These are phyloP conservation scores for Botrytis tulipae DNA, from an alignment of 2,329 filamentous ascomycete species.

Conservation along the genomic window DNA sequence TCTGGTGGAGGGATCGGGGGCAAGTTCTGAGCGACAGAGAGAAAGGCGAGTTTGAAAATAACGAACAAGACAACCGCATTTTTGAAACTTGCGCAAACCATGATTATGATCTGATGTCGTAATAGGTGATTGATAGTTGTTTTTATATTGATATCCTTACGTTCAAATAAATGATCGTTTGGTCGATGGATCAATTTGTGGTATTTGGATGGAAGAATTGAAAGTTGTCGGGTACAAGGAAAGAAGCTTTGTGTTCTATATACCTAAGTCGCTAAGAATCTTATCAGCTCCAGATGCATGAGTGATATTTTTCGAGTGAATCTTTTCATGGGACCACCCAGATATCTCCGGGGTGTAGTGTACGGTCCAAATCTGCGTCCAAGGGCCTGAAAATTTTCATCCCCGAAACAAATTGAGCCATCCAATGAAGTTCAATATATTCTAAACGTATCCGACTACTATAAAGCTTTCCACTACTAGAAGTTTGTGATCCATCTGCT, in stretches of 20 bases:
- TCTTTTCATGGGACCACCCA: neutral
- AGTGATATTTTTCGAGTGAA: neutral
- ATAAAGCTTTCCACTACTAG: rapidly evolving
- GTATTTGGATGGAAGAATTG: neutral
- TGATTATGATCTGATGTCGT: neutral
- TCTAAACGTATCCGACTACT: neutral
- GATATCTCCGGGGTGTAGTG: neutral
- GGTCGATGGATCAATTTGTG: neutral
- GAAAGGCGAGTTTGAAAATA: neutral
- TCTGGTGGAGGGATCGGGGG: neutral
- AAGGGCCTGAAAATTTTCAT: neutral
- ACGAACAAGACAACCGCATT: neutral
- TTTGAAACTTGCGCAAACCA: neutral
- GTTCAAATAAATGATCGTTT: neutral
- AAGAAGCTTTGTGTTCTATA: neutral
- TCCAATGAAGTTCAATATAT: neutral
- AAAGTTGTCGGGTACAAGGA: neutral
- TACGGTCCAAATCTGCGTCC: too few species aligned
- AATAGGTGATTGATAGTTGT: neutral
- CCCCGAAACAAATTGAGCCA: neutral
- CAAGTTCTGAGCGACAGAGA: neutral
- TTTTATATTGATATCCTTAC: neutral
- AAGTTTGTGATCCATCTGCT: neutral
- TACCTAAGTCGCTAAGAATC: rapidly evolving
- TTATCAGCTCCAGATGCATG: neutral